Conservation (phyloP, 768 basidiomycete genomes). For the Dentipellis fragilis region DNA sequence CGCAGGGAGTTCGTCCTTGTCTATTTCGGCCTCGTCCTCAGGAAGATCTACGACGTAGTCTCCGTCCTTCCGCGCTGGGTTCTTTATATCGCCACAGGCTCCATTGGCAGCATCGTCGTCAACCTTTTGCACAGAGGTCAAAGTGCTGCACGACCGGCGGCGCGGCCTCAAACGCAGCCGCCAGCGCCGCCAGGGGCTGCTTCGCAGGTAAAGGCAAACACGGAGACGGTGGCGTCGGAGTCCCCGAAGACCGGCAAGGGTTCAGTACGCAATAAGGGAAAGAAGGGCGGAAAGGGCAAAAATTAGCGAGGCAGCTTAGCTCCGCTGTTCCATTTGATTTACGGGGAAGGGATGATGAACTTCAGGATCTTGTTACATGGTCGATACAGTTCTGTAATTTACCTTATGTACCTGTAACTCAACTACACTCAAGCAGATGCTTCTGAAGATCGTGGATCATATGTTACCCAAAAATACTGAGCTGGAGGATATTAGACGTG, state of each 20-base stretch:
- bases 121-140: slow-evolving; percentile 43
- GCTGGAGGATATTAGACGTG: too few relatives aligned
- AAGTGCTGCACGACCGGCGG: neutral
- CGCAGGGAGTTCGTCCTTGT: slow-evolving; percentile 62
- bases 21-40: slow-evolving; percentile 38
- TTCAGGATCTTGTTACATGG: too few relatives aligned
- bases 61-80: slow-evolving; percentile 62
- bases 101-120: slow-evolving; percentile 55
- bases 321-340: too few relatives aligned
- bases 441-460: too few relatives aligned
- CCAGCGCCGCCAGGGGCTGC: too few relatives aligned
- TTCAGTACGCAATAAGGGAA: neutral
- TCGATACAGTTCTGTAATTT: too few relatives aligned
- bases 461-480: too few relatives aligned
- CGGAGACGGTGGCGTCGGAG: neutral
- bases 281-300: neutral
- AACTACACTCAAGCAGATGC: too few relatives aligned
- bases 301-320: too few relatives aligned
- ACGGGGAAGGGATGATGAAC: too few relatives aligned
- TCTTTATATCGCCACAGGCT: slow-evolving; percentile 56
- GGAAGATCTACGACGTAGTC: slow-evolving; percentile 41
- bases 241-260: neutral
- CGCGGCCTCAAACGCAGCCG: neutral
- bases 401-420: too few relatives aligned
- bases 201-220: neutral